Conservation (phyloP, 495 filamentous ascomycete species). For the Tetracladium marchalianum region DNA sequence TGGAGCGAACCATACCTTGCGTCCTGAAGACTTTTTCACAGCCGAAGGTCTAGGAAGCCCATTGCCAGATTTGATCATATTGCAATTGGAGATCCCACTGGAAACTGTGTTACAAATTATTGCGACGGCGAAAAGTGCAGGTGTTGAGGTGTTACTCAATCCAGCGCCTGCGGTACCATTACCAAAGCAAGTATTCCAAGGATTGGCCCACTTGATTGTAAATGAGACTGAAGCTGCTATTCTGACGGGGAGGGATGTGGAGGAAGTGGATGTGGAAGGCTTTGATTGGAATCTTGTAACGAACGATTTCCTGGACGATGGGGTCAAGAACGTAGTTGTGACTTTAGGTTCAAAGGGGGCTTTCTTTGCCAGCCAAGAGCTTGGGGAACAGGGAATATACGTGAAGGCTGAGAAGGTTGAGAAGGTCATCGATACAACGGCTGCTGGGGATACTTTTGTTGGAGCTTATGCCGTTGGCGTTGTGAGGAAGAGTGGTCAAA, state of each 20-base stretch:
- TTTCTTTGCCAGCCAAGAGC: conserved; percentile 39
- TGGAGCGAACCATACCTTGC: conserved; percentile 55
- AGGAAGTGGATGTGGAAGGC: conserved; percentile 36
- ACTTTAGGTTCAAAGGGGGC: conserved; percentile 73
- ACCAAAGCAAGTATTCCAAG: conserved; percentile 54
- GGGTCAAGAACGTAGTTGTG: conserved; percentile 67
- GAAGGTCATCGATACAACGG: conserved; percentile 81
- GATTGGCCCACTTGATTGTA: conserved; percentile 69
- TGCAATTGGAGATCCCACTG: conserved; percentile 80
- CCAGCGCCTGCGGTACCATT: conserved; percentile 64
- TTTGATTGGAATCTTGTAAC: conserved; percentile 35
- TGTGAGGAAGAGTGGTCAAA: conserved; percentile 30
- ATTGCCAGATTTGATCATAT: conserved; percentile 53
- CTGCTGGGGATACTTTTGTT: conserved; percentile 86
- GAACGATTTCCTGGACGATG: conserved; percentile 48
- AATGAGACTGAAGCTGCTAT: conserved; percentile 79
- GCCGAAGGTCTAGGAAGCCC: conserved; percentile 29
- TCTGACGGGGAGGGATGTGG: conserved; percentile 43
- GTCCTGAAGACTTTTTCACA: conserved; percentile 13
- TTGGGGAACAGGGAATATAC: conserved; percentile 32
- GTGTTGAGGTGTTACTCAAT: conserved; percentile 63
- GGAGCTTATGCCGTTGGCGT: conserved; percentile 71
- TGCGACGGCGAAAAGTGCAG: conserved; percentile 31
- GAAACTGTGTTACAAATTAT: conserved; percentile 57
- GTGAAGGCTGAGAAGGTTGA: conserved; percentile 44